Conservation (phyloP, 2,329 filamentous ascomycete genomes). For the Penicillium sp. region DNA sequence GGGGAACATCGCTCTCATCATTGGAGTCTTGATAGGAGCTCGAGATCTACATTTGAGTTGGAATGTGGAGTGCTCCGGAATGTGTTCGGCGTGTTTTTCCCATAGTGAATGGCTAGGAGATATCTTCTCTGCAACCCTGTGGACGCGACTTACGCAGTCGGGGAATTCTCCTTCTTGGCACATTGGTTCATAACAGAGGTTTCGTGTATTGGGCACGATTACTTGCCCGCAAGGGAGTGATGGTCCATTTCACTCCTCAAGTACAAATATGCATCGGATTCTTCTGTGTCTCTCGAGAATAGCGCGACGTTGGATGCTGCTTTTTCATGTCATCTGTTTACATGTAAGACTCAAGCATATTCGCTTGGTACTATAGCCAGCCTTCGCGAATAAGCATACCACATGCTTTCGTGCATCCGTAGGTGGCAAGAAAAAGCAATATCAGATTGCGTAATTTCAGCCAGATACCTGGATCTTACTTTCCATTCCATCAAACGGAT, state of each 20-base stretch:
- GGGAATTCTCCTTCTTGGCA: background rate
- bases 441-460: background rate
- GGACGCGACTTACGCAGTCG: background rate
- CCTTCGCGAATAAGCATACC: slow-evolving; percentile 5
- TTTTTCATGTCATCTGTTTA: slow-evolving; percentile 10
- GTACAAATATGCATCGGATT: background rate
- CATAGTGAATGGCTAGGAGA: slow-evolving; percentile 18
- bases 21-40: background rate
- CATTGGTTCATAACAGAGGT: background rate
- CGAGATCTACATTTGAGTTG: slow-evolving; percentile 11
- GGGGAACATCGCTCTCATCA: background rate
- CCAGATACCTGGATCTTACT: background rate
- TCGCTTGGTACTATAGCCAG: slow-evolving; percentile 2
- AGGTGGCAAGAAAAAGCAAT: background rate
- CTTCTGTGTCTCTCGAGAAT: background rate
- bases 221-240: background rate
- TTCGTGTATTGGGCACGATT: background rate
- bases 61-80: slow-evolving; percentile 19
- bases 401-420: slow-evolving; percentile 5
- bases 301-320: background rate
- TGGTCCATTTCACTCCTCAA: no score
- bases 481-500: background rate
- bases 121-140: slow-evolving; percentile 11
- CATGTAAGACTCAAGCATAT: slow-evolving; percentile 1
- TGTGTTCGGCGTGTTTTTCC: slow-evolving; percentile 21